phyloP scores from a whole-genome alignment of 2,329 filamentous ascomycete genomes.

The Aureobasidium sp. region DNA sequence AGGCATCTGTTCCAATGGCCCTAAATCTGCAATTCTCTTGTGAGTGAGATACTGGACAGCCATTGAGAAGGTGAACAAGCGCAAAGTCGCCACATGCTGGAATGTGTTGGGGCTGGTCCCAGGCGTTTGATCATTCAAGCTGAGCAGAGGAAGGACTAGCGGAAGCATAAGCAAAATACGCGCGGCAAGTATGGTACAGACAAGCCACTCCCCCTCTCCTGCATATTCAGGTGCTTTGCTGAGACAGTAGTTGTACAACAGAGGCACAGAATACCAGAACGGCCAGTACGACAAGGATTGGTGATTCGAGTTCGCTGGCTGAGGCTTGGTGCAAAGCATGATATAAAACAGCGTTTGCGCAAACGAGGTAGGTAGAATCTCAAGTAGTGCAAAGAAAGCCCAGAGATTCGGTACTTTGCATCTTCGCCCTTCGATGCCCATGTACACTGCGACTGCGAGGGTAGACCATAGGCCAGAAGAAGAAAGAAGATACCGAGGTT shows the following conservation, averaged over 20 bases:
- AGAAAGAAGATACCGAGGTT: constrained; percentile 23
- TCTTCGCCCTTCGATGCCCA: constrained; percentile 25
- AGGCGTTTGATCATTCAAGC: not conserved
- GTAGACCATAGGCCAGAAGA: constrained; percentile 24
- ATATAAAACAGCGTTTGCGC: constrained; percentile 29
- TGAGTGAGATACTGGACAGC: not conserved
- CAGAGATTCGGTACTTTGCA: constrained; percentile 25
- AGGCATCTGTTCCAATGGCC: constrained; percentile 11
- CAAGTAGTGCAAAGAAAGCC: constrained; percentile 29
- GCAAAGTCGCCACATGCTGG: constrained; percentile 10
- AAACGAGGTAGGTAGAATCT: constrained; percentile 31
- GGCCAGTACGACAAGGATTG: not conserved
- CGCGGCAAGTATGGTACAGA: constrained; percentile 23
- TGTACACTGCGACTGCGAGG: constrained; percentile 23
- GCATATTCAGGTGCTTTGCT: constrained; percentile 13
- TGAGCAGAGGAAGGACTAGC: constrained; percentile 17
- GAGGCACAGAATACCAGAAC: constrained; percentile 9
- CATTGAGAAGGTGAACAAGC: constrained; percentile 5
- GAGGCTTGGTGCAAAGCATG: constrained; percentile 21
- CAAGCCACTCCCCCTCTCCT: constrained; percentile 14
- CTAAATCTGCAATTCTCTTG: not conserved
- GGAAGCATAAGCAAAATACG: constrained; percentile 23
- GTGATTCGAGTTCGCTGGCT: not conserved
- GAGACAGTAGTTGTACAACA: constrained; percentile 19
- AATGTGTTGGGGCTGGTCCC: not conserved